Conservation (phyloP, 2,329 filamentous ascomycete genomes). For the Aspergillus ruber region DNA sequence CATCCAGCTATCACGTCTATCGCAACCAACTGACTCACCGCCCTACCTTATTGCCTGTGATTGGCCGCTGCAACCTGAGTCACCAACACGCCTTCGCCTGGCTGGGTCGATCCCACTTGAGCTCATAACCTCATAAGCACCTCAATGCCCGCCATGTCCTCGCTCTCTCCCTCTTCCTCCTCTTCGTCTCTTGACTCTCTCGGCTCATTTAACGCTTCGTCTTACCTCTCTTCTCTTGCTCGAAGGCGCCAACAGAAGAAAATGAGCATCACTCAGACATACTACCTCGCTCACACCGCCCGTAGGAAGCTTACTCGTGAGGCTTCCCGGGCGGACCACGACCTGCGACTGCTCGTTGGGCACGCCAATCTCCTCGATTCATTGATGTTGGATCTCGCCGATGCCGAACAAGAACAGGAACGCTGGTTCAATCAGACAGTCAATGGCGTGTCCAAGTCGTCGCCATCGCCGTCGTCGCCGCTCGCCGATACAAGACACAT, state of each 20-base stretch:
- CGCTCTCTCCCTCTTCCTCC: conserved; percentile 11
- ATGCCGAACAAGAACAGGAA: conserved; percentile 92
- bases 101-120: not conserved
- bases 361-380: conserved; percentile 97
- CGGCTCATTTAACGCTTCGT: conserved; percentile 22
- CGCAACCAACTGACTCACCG: conserved; percentile 16
- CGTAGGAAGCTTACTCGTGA: conserved; percentile 91
- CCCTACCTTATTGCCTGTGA: conserved; percentile 16
- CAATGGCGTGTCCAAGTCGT: conserved; percentile 58
- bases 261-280: conserved; percentile 97
- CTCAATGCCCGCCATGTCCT: conserved; percentile 20
- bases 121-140: conserved; percentile 9
- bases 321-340: conserved; percentile 83
- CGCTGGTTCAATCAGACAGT: conserved; percentile 97
- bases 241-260: conserved; percentile 58
- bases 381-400: conserved; percentile 84
- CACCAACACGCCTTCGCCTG: conserved; percentile 11
- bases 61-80: conserved; percentile 26
- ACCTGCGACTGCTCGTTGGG: conserved; percentile 89
- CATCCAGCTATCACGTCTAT: too few relatives aligned
- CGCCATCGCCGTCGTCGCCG: conserved; percentile 3
- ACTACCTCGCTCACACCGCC: conserved; percentile 96
- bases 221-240: conserved; percentile 36
- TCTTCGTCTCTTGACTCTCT: conserved; percentile 19
- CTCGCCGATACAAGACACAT: conserved; percentile 61